Evolutionary conservation across 164 flowering plant species (phyloP).

Genomic region (Liriodendron chinense): DNA sequence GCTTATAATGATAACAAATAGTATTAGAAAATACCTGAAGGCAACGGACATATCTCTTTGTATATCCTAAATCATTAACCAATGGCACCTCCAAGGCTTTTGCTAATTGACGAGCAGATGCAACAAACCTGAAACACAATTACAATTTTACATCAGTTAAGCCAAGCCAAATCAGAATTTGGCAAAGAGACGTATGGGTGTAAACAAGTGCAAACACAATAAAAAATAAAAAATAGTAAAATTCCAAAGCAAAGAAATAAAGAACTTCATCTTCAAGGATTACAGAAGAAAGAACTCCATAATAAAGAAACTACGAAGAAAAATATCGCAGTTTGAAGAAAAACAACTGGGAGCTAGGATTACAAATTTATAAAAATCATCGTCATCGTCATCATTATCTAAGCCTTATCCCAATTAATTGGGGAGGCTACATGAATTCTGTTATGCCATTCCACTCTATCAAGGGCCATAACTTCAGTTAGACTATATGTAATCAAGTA

Average conservation of each 20-base stretch:
- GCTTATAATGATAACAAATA: background rate
- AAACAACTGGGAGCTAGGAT: background rate
- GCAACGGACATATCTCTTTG: conserved; percentile 99
- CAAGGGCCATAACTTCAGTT: too few species aligned
- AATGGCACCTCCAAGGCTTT: conserved; percentile 98
- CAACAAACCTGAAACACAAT: conserved; percentile 48
- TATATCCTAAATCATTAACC: conserved; percentile 97
- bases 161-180: background rate
- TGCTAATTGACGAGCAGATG: conserved; percentile 48
- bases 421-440: too few species aligned
- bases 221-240: background rate
- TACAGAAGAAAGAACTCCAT: too few species aligned
- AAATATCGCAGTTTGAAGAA: background rate
- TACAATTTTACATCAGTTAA: background rate
- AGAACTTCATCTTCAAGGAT: too few species aligned
- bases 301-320: too few species aligned
- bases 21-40: conserved; percentile 74
- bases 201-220: background rate
- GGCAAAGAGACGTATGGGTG: background rate
- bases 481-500: too few species aligned
- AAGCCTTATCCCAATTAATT: too few species aligned
- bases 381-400: too few species aligned
- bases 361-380: background rate
- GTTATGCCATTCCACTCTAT: too few species aligned
- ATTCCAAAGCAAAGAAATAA: background rate